A percentile compares a stretch with the other conserved stretches of the same genome.
These are phyloP conservation scores for Endoconidiophora laricicola DNA, from an alignment of 2,329 filamentous ascomycete genomes.

Conservation along the genomic window DNA sequence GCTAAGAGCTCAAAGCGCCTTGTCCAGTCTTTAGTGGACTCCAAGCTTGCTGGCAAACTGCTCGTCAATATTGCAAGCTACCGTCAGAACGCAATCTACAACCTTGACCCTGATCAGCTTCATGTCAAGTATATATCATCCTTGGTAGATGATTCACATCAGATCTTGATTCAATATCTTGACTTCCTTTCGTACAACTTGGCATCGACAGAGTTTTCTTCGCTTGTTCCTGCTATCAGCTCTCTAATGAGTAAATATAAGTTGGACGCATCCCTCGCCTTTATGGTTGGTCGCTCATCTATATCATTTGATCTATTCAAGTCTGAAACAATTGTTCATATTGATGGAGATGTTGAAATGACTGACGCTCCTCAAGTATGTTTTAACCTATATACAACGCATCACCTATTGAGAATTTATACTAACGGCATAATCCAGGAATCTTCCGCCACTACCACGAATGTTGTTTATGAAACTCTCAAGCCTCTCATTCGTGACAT, in stretches of 20 bases:
- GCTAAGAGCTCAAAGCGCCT: slow-evolving; percentile 61
- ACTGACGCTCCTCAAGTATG: slow-evolving; percentile 8
- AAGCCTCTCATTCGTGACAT: slow-evolving; percentile 58
- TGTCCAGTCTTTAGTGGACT: slow-evolving; percentile 61
- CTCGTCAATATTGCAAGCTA: slow-evolving; percentile 87
- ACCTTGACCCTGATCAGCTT: slow-evolving; percentile 50
- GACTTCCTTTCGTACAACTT: slow-evolving; percentile 75
- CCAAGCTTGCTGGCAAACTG: slow-evolving; percentile 61
- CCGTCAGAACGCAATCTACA: slow-evolving; percentile 70
- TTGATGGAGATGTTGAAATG: slow-evolving; percentile 12
- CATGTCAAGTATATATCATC: slow-evolving; percentile 82
- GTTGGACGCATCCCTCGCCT: slow-evolving; percentile 65
- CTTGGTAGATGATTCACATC: slow-evolving; percentile 78
- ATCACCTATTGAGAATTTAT: background rate
- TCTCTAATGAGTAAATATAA: slow-evolving; percentile 63
- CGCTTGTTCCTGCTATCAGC: slow-evolving; percentile 56
- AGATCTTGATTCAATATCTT: slow-evolving; percentile 71
- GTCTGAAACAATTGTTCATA: background rate
- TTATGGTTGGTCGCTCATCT: slow-evolving; percentile 63
- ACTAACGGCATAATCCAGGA: background rate
- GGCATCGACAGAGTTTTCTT: slow-evolving; percentile 58
- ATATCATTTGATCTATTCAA: slow-evolving; percentile 45
- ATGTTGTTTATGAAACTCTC: slow-evolving; percentile 24
- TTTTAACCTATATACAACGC: background rate
- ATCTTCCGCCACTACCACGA: background rate